phyloP scores from a whole-genome alignment of 2,329 filamentous ascomycete species.

The Hymenoscyphus linearis region DNA sequence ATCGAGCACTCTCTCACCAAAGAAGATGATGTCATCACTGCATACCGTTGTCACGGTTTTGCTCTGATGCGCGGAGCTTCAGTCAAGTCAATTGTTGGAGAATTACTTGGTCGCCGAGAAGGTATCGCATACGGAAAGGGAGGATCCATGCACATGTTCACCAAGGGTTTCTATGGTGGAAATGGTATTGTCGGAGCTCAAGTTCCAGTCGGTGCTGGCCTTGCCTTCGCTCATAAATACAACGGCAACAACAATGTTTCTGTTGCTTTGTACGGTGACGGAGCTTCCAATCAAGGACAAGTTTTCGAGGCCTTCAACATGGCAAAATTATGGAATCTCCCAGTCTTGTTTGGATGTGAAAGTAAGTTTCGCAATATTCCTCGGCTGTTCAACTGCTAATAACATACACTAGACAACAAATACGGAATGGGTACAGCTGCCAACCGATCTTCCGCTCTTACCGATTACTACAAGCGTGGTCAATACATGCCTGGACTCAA shows the following conservation, averaged over 20 bases:
- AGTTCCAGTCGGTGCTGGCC: constrained; percentile 92
- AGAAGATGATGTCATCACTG: constrained; percentile 90
- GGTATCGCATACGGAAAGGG: constrained; percentile 99
- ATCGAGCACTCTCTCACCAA: constrained; percentile 95
- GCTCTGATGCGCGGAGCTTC: constrained; percentile 91
- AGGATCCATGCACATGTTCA: constrained; percentile 99
- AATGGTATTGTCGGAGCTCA: constrained; percentile 99
- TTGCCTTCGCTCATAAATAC: constrained; percentile 97
- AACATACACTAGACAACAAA: constrained; percentile 77
- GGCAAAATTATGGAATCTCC: constrained; percentile 98
- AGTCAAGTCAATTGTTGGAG: constrained; percentile 90
- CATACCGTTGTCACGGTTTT: constrained; percentile 98
- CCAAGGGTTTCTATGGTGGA: constrained; percentile 94
- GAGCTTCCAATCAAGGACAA: constrained; percentile 98
- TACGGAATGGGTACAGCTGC: constrained; percentile 99
- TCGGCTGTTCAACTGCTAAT: constrained; percentile 17
- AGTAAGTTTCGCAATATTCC: constrained; percentile 58
- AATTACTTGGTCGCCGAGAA: constrained; percentile 89
- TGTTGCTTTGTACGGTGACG: constrained; percentile 92
- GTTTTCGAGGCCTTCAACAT: constrained; percentile 99
- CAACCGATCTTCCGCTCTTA: constrained; percentile 86
- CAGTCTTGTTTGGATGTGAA: constrained; percentile 94
- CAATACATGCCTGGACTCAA: constrained; percentile 99
- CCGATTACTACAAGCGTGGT: constrained; percentile 99
- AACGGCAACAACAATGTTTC: constrained; percentile 78